Base-by-base conservation (phyloP, 2,329 filamentous ascomycete species). In the Penicillium sp. region DNA sequence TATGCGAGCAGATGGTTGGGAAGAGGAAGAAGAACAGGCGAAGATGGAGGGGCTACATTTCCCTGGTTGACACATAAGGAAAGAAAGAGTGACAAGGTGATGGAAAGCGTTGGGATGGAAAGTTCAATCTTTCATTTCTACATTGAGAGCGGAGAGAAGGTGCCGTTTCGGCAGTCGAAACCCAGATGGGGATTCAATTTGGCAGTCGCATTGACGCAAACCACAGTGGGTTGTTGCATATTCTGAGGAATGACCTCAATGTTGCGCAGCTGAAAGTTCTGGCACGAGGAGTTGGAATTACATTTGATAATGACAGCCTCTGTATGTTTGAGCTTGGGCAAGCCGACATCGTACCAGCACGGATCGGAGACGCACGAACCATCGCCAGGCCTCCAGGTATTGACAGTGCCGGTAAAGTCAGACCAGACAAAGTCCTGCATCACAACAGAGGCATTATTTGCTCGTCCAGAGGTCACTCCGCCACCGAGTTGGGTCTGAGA, bases 381-480 rank as follows among this genome's bases (percentile, higher is more conserved):
- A 57, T 78, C 75, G 1, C 74, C 75, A 0, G 74, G 74, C n/a
- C 62, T 61, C 47, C 65, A 73, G 6, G 69, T 71, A 55, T 76
- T 77, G 52, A 77, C 70, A 5, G 71, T 72, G 5, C 75, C 74
- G 1, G 68, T 69, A 42, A 76, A 75, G 48, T 74, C 65, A 18
- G 61, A 63, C 72, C 73, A 77, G 3, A 61, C 72, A 51, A 78
- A 76, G 48, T 75, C 66, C 51, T 73, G 62, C 73, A 77, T 75
- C 41, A 67, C 63, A 12, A 76, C 75, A 12, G 68, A 70, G 3
- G 70, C 64, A 54, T 75, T 74, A 55, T 73, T 72, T 6, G 65
- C 61, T n/a, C 71, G 57, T 15, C 61, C 64, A 8, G 54, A 52
- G 1, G 59, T 61, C 2, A 53, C 56, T 1, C 63, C 65, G 15